Conservation (phyloP, 2,329 filamentous ascomycete species). For the Bipolaris oryzae region DNA sequence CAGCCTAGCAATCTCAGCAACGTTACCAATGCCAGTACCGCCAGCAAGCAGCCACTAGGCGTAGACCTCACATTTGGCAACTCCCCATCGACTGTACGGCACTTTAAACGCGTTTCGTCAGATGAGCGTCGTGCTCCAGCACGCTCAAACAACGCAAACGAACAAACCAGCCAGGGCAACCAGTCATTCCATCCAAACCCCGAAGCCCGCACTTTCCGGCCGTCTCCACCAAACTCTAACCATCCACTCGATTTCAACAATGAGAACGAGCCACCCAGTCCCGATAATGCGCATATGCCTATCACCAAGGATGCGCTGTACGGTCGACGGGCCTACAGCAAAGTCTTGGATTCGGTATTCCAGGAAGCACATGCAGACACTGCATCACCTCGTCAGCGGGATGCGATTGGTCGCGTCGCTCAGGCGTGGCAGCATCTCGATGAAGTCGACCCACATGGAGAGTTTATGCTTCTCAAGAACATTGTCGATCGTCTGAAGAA, state of each 20-base stretch:
- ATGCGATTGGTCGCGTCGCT: constrained; percentile 80
- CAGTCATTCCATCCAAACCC: constrained; percentile 45
- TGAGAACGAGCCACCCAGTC: constrained; percentile 65
- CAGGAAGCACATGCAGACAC: constrained; percentile 88
- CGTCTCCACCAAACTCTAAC: constrained; percentile 42
- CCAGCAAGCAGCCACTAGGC: constrained; percentile 75
- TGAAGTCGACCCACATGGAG: constrained; percentile 85
- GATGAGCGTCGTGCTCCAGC: constrained; percentile 48
- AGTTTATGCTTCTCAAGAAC: constrained; percentile 80
- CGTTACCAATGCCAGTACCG: constrained; percentile 42
- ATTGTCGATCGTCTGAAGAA: constrained; percentile 75
- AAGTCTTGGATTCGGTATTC: constrained; percentile 80
- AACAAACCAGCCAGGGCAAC: constrained; percentile 18
- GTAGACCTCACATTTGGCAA: constrained; percentile 94
- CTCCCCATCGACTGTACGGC: constrained; percentile 85
- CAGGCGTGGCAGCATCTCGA: constrained; percentile 87
- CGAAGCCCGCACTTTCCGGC: constrained; percentile 46
- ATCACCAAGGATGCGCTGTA: constrained; percentile 78
- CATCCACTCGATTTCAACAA: constrained; percentile 51
- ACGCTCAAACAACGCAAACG: constrained; percentile 37
- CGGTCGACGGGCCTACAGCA: constrained; percentile 80
- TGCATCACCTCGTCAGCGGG: constrained; percentile 71
- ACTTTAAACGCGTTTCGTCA: constrained; percentile 88
- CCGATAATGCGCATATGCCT: constrained; percentile 60
- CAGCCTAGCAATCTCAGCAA: constrained; percentile 51